Evolutionary conservation across 2,329 filamentous ascomycete species (phyloP).

Genomic region (Diplodia mutila): DNA sequence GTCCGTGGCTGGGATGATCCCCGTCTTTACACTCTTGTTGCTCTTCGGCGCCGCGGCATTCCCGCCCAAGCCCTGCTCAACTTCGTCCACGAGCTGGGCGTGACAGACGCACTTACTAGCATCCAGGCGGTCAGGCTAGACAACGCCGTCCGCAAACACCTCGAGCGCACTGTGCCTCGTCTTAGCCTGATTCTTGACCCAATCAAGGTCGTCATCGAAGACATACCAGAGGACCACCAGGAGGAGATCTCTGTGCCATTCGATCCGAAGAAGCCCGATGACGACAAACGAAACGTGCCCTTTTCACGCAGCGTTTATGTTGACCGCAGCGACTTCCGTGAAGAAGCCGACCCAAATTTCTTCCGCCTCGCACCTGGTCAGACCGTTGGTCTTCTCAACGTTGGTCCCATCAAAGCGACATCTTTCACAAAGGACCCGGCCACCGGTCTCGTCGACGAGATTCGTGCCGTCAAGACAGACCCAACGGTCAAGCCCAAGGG

Average conservation of each 20-base stretch:
- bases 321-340: constrained; percentile 77
- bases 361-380: constrained; percentile 78
- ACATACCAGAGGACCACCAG: constrained; percentile 69
- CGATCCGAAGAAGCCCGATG: constrained; percentile 75
- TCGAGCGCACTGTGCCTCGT: constrained; percentile 85
- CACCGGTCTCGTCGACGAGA: constrained; percentile 66
- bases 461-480: constrained; percentile 68
- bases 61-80: constrained; percentile 86
- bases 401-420: constrained; percentile 69
- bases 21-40: constrained; percentile 84
- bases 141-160: constrained; percentile 79
- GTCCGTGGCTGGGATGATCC: constrained; percentile 93
- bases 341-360: constrained; percentile 72
- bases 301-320: constrained; percentile 85
- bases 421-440: constrained; percentile 67
- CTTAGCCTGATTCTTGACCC: constrained; percentile 90
- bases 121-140: constrained; percentile 86
- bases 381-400: constrained; percentile 73
- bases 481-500: constrained; percentile 68
- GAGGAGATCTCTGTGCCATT: constrained; percentile 75
- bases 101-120: constrained; percentile 78
- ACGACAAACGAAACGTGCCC: constrained; percentile 63
- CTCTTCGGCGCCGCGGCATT: constrained; percentile 79
- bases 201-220: constrained; percentile 78
- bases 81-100: constrained; percentile 89